Conservation (phyloP, 768 basidiomycete species). For the Panus rudis region DNA sequence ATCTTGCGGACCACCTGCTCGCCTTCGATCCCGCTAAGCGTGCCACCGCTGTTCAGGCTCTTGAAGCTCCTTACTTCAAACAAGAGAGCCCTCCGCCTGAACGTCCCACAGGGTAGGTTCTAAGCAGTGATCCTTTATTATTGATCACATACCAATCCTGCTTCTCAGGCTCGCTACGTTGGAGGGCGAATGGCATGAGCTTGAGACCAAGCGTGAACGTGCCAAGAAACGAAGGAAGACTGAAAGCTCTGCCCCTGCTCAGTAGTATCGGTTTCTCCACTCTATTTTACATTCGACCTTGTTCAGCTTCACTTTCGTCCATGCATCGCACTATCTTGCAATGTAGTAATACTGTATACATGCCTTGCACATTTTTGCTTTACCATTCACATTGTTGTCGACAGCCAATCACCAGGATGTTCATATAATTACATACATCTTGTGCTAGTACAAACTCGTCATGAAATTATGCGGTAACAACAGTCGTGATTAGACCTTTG, state of each 20-base stretch:
- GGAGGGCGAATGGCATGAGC: constrained; percentile 97
- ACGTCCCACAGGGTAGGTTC: constrained; percentile 70
- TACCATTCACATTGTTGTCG: background rate
- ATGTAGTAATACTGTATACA: constrained; percentile 2
- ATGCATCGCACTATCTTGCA: background rate
- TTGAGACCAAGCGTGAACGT: constrained; percentile 90
- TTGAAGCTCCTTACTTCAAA: constrained; percentile 79
- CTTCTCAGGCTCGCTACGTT: constrained; percentile 61
- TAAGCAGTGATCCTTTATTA: background rate
- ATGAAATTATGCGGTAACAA: too few species aligned
- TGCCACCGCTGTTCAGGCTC: constrained; percentile 71
- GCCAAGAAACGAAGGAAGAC: constrained; percentile 71
- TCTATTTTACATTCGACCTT: background rate
- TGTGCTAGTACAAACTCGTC: constrained; percentile 18
- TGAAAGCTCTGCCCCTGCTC: constrained; percentile 26
- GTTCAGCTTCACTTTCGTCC: background rate
- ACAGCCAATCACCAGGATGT: constrained; percentile 28
- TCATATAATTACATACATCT: constrained; percentile 14
- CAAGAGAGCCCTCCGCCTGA: constrained; percentile 69
- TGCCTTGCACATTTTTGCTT: background rate
- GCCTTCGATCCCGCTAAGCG: constrained; percentile 75
- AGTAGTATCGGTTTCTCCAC: background rate
- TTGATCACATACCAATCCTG: background rate
- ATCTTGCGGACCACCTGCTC: constrained; percentile 79
- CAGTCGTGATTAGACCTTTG: constrained; percentile 60